Evolutionary conservation across 2,329 filamentous ascomycete genomes (phyloP).

Genomic region (Gaeumannomyces tritici): DNA sequence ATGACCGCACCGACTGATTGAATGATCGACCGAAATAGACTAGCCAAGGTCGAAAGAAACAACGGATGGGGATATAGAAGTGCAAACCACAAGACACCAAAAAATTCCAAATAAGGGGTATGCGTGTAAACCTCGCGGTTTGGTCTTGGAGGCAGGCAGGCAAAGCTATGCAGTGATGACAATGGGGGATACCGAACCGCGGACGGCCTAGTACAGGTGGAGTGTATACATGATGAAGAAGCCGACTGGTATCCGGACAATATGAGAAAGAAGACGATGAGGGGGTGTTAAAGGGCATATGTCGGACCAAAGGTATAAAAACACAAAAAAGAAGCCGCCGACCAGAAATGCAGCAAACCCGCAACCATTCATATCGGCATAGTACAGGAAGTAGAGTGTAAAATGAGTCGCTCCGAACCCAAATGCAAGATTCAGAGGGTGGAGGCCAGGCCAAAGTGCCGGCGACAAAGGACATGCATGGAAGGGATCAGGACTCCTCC

Average conservation of each 20-base stretch:
- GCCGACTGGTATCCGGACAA: slow-evolving; percentile 1
- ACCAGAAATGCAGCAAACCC: neutral
- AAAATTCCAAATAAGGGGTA: neutral
- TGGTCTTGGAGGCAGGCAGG: neutral
- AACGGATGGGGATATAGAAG: neutral
- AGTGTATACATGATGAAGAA: slow-evolving; percentile 2
- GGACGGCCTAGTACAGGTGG: neutral
- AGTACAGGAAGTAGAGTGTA: neutral
- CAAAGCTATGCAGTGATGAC: neutral
- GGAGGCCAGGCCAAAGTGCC: too few relatives aligned
- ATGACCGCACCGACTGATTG: too few relatives aligned
- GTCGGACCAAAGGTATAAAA: neutral
- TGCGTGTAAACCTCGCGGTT: neutral
- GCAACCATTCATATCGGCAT: neutral
- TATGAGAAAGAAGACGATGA: slow-evolving; percentile 4
- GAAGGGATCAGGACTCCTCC: slow-evolving; percentile 45
- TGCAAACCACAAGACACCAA: neutral
- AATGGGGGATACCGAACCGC: neutral
- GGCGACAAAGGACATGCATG: neutral
- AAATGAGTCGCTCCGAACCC: neutral
- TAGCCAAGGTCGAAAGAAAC: neutral
- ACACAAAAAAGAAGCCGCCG: neutral
- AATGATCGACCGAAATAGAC: too few relatives aligned
- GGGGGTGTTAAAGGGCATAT: neutral
- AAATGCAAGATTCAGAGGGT: too few relatives aligned